Conservation (phyloP, 2,329 filamentous ascomycete genomes). For the Microsporum canis region DNA sequence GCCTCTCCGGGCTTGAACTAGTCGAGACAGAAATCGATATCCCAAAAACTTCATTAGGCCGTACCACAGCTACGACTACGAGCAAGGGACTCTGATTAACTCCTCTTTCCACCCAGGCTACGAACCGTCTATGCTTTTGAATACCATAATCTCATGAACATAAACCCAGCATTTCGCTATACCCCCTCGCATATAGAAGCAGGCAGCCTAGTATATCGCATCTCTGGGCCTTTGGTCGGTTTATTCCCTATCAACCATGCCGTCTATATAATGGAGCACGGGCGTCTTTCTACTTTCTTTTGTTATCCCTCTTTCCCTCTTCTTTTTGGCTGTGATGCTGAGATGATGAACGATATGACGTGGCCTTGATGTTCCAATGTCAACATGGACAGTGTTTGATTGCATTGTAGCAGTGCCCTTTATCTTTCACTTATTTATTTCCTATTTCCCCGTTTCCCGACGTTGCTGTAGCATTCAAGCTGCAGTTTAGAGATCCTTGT, state of each 20-base stretch:
- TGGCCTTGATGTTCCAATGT: not conserved
- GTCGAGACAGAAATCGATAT: constrained; percentile 56
- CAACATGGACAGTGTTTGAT: not conserved
- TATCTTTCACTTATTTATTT: not conserved
- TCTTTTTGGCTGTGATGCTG: not conserved
- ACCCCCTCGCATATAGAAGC: not conserved
- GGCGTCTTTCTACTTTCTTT: not conserved
- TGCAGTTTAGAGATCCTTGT: not conserved
- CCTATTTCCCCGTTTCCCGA: not conserved
- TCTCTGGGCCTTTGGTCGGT: not conserved
- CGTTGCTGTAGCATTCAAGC: not conserved
- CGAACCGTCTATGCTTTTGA: not conserved
- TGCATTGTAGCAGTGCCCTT: not conserved
- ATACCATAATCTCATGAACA: not conserved
- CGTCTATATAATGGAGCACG: not conserved
- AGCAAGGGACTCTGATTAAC: not conserved
- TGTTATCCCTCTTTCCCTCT: not conserved
- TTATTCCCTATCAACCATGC: not conserved
- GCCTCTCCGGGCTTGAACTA: constrained; percentile 73
- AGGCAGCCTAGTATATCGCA: not conserved
- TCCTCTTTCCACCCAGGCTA: not conserved
- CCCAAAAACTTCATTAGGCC: constrained; percentile 26
- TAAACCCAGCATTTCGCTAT: not conserved
- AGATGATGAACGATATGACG: not conserved
- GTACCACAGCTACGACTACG: constrained; percentile 19